Conservation (phyloP, 768 basidiomycete species). For the Boletales sp. region DNA sequence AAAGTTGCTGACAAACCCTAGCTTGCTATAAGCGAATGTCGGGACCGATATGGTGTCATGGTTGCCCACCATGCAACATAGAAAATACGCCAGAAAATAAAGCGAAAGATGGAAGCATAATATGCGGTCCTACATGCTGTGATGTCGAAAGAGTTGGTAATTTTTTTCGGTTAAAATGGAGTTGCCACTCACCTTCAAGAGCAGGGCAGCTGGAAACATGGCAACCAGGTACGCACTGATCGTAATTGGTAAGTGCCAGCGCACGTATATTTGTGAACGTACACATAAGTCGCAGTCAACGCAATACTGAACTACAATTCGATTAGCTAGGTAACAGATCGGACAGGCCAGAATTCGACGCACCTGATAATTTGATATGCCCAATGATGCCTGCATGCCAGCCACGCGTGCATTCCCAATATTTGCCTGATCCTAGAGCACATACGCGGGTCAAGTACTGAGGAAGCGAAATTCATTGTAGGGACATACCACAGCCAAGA, state of each 20-base stretch:
- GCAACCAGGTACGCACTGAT: slow-evolving; percentile 47
- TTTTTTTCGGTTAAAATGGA: background rate
- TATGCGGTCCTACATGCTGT: slow-evolving; percentile 46
- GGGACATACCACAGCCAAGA: too few species aligned
- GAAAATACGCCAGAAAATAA: slow-evolving; percentile 62
- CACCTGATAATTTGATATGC: too few species aligned
- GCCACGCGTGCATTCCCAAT: too few species aligned
- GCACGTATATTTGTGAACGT: background rate
- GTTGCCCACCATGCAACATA: slow-evolving; percentile 49
- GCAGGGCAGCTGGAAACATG: slow-evolving; percentile 57
- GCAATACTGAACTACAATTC: slow-evolving; percentile 31
- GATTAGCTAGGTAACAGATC: too few species aligned
- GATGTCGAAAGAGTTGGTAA: background rate
- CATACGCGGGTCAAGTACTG: too few species aligned
- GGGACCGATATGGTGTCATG: background rate
- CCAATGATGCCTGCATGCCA: too few species aligned
- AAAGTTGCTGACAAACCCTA: slow-evolving; percentile 44
- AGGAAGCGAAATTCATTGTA: too few species aligned
- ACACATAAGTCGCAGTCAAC: slow-evolving; percentile 28
- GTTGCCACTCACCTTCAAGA: slow-evolving; percentile 41
- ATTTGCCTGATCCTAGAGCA: too few species aligned
- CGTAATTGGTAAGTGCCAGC: background rate
- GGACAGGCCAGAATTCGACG: too few species aligned
- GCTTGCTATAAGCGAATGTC: background rate
- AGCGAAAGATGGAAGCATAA: slow-evolving; percentile 58